Evolutionary conservation across 129 eudicot species (phyloP).

Genomic region (Flaveria linearis): DNA sequence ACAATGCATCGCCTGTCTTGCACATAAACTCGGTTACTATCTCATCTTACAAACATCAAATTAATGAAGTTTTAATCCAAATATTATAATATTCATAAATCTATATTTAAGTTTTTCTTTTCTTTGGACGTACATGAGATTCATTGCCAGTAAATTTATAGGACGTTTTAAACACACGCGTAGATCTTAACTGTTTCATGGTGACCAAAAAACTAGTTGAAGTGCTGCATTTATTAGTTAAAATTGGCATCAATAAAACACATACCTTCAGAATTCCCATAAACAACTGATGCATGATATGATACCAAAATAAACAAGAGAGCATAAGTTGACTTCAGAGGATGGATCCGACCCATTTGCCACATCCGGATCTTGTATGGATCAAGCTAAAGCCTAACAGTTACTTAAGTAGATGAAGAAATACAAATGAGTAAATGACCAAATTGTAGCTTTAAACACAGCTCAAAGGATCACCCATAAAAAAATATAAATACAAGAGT

Average conservation of each 20-base stretch:
- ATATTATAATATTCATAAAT: neutral
- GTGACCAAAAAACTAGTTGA: too few species aligned
- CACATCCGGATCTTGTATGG: constrained; percentile 16
- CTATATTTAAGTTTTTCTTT: too few species aligned
- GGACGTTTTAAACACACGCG: too few species aligned
- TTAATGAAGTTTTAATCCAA: neutral
- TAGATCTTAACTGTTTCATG: too few species aligned
- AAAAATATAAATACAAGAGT: neutral
- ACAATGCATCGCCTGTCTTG: constrained; percentile 63
- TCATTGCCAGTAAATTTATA: too few species aligned
- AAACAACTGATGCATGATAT: constrained; percentile 27
- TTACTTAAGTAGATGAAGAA: neutral
- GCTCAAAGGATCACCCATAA: neutral
- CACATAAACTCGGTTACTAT: constrained; percentile 1
- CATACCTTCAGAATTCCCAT: constrained; percentile 57
- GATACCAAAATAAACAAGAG: constrained; percentile 41
- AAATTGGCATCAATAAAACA: neutral
- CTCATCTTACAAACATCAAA: neutral
- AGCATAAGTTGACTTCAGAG: constrained; percentile 28
- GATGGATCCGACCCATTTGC: constrained; percentile 45
- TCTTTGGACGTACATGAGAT: too few species aligned
- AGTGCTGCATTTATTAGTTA: too few species aligned
- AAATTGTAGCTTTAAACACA: neutral
- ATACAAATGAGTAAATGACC: neutral
- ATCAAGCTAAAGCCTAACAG: neutral